Evolutionary conservation across 345 rosid species (phyloP), one percentile per base, ranked within the genome.

Genomic region (Populus pruinosa): DNA sequence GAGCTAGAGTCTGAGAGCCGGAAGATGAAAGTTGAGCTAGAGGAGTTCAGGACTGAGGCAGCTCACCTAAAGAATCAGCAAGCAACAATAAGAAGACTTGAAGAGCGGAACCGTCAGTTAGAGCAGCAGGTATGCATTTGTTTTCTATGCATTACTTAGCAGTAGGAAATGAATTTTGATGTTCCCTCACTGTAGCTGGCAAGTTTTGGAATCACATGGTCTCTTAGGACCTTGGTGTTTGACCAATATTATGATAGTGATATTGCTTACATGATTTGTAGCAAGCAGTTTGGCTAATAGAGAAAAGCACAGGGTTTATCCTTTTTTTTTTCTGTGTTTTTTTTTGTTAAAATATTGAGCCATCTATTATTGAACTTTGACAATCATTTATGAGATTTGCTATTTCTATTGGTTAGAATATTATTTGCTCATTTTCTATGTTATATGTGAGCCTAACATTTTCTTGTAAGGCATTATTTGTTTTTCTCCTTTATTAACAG

Each of bases 51-150:
- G 85, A 85, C 94, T 23, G 99, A 96, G 89, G 97, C 99, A 56
- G 86, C 96, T 80, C 99, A 92, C 81, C 85, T 96, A 75, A 96
- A 96, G 89, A 96, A 93, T 87, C 99, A 96, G 79, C 99, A 93
- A 83, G 95, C 99, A 36, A 96, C 99, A 65, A 93, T 96, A 87
- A 93, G 99, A 88, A 91, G 98, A 72, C 95, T 96, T 68, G 99
- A 96, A 82, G 99, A 96, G 80, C 94, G 97, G 77, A 96, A 92
- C 79, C 96, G 97, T 47, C 99, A 93, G 85, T 89, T 96, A 83
- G 99, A 96, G 91, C 97, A 87, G 71, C 99, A 92, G 96, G 99
- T 93, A 80, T 80, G 85, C 13, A 3, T 71, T 71, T 78, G 0
- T 6, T 39, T 68, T 10, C 5, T 53, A 59, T 53, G 73, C 29